Evolutionary conservation across 2,329 filamentous ascomycete genomes (phyloP).

Genomic region (Pseudogymnoascus sp.): DNA sequence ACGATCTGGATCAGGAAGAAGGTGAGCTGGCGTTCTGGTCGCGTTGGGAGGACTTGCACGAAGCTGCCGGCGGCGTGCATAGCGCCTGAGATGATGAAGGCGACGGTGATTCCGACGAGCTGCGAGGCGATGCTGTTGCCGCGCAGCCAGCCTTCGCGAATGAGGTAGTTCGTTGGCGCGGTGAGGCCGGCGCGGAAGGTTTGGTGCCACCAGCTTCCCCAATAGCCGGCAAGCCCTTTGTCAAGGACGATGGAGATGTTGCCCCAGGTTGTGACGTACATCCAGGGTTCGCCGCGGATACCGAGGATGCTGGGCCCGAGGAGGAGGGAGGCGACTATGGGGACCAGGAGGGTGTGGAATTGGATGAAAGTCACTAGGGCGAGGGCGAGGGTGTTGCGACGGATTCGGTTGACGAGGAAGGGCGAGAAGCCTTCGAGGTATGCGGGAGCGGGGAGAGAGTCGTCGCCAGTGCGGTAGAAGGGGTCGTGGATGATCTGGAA

Average conservation of each 20-base stretch:
- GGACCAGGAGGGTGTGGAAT: constrained; percentile 48
- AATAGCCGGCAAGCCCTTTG: constrained; percentile 69
- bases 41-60: constrained; percentile 49
- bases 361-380: constrained; percentile 41
- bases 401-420: constrained; percentile 44
- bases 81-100: constrained; percentile 59
- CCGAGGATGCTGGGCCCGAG: constrained; percentile 49
- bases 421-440: constrained; percentile 38
- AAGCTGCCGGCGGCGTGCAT: constrained; percentile 67
- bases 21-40: constrained; percentile 45
- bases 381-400: constrained; percentile 47
- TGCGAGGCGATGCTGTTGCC: constrained; percentile 28
- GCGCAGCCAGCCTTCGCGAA: constrained; percentile 33
- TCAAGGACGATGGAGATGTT: constrained; percentile 48
- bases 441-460: constrained; percentile 36
- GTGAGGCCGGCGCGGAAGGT: constrained; percentile 70
- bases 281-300: constrained; percentile 50
- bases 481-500: constrained; percentile 66
- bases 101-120: constrained; percentile 36
- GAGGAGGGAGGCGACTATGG: constrained; percentile 52
- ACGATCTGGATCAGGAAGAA: constrained; percentile 69
- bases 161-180: constrained; percentile 47
- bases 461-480: constrained; percentile 59
- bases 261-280: constrained; percentile 54
- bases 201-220: constrained; percentile 88